A percentile compares a stretch with the other conserved stretches of the same genome.
phyloP scores from a whole-genome alignment of 2,329 filamentous ascomycete species.

The Fusarium musae region DNA sequence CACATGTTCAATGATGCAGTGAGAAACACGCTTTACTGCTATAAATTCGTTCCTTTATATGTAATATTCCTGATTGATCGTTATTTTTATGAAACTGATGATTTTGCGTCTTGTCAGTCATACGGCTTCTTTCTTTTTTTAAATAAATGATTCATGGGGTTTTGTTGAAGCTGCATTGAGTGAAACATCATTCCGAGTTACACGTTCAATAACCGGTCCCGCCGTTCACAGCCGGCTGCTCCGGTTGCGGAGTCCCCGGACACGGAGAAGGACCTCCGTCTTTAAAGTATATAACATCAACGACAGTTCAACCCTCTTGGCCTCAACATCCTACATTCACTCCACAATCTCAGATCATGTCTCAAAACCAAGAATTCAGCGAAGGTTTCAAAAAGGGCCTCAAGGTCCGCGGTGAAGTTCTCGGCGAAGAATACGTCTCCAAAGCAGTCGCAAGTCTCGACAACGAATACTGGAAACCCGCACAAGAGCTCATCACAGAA shows the following conservation, averaged over 20 bases:
- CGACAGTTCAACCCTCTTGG: rapidly evolving
- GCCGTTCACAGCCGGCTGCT: background rate
- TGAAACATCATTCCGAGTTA: background rate
- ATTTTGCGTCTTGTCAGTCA: background rate
- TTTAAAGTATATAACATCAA: background rate
- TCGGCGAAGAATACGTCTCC: constrained; percentile 34
- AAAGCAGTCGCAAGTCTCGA: constrained; percentile 23
- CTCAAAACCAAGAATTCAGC: constrained; percentile 8
- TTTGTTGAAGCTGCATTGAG: background rate
- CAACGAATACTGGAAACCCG: constrained; percentile 35
- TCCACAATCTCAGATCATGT: background rate
- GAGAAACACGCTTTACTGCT: background rate
- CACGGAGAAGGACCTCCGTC: background rate
- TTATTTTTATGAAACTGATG: background rate
- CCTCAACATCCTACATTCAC: no score
- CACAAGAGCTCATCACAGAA: constrained; percentile 31
- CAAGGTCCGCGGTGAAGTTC: constrained; percentile 20
- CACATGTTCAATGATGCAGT: background rate
- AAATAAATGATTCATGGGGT: background rate
- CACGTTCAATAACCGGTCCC: background rate
- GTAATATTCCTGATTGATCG: background rate
- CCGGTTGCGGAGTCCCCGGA: constrained; percentile 14
- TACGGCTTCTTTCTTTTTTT: background rate
- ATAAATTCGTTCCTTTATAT: no score
- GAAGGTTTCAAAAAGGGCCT: constrained; percentile 20